Percentiles rank a stretch among this genome's conserved stretches.
Evolutionary conservation across 2,329 filamentous ascomycete genomes (phyloP).

Genomic region (Colletotrichum cereale): DNA sequence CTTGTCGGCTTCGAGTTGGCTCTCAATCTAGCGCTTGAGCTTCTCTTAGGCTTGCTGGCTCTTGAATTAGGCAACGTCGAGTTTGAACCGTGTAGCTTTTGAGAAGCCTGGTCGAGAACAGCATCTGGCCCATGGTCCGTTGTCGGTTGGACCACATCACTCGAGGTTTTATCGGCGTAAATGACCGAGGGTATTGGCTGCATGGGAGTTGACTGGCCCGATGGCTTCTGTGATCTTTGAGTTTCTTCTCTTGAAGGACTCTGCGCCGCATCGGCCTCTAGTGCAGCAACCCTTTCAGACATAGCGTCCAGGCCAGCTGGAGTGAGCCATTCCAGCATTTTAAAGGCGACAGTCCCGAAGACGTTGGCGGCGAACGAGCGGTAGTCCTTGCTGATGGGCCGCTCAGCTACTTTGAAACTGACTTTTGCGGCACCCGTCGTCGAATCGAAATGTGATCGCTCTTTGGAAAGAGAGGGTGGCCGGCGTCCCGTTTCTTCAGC

Average conservation of each 20-base stretch:
- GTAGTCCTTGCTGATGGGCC: constrained; percentile 65
- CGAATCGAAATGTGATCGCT: constrained; percentile 39
- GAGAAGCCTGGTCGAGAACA: constrained; percentile 22
- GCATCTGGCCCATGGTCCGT: constrained; percentile 20
- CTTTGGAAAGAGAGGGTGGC: neutral
- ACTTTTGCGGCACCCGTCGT: constrained; percentile 34
- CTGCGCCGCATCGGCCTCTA: constrained; percentile 46
- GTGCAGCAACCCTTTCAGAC: constrained; percentile 53
- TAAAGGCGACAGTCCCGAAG: constrained; percentile 75
- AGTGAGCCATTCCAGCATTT: constrained; percentile 79
- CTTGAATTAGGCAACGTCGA: constrained; percentile 18
- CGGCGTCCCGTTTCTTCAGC: constrained; percentile 9
- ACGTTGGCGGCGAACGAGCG: constrained; percentile 72
- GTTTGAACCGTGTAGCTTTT: constrained; percentile 27
- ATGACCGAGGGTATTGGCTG: constrained; percentile 29
- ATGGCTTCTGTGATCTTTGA: constrained; percentile 27
- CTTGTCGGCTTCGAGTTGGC: constrained; percentile 47
- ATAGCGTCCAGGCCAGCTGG: constrained; percentile 67
- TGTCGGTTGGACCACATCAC: constrained; percentile 23
- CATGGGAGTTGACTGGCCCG: constrained; percentile 32
- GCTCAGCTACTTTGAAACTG: constrained; percentile 57
- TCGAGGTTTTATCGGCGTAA: constrained; percentile 42
- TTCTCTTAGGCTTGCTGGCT: constrained; percentile 38
- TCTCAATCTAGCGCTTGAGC: constrained; percentile 44
- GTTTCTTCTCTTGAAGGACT: constrained; percentile 20